Percentiles rank a stretch among this genome's conserved stretches.
phyloP scores from a whole-genome alignment of 768 basidiomycete species.

The Boletus vinaceobasis region DNA sequence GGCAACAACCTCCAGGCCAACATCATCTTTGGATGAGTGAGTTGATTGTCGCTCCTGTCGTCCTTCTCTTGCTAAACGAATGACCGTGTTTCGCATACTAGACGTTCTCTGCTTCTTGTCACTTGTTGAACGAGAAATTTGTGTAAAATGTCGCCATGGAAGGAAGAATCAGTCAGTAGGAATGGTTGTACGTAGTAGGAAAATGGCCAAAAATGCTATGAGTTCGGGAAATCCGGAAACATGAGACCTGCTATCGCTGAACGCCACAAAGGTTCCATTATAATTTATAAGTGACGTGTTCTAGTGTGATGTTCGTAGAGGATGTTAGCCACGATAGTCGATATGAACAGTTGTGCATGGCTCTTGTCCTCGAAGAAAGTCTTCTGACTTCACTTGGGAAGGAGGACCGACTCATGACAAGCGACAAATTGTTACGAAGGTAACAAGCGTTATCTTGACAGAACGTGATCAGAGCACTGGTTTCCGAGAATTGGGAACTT shows the following conservation, averaged over 20 bases:
- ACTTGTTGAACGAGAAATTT: too few relatives aligned
- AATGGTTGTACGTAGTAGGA: neutral
- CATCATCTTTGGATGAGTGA: conserved; percentile 5
- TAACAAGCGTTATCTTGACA: too few relatives aligned
- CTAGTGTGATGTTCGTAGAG: neutral
- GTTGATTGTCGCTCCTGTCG: neutral
- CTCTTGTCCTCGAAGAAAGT: too few relatives aligned
- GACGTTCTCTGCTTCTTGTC: neutral
- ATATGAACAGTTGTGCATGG: too few relatives aligned
- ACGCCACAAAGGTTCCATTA: neutral
- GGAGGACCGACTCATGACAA: too few relatives aligned
- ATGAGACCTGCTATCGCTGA: neutral
- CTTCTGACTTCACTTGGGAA: too few relatives aligned
- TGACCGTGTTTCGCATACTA: neutral
- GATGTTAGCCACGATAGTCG: too few relatives aligned
- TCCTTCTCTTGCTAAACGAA: neutral
- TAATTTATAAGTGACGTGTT: neutral
- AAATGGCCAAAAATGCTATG: neutral
- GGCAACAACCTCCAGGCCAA: conserved; percentile 8
- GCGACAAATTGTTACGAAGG: too few relatives aligned
- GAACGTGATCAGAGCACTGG: too few relatives aligned
- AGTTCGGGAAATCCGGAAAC: neutral
- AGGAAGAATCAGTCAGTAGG: neutral
- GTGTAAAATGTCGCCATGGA: neutral
- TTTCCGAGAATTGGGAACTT: too few relatives aligned